Conservation (phyloP, 768 basidiomycete genomes). For the Leucocoprinus sp. region DNA sequence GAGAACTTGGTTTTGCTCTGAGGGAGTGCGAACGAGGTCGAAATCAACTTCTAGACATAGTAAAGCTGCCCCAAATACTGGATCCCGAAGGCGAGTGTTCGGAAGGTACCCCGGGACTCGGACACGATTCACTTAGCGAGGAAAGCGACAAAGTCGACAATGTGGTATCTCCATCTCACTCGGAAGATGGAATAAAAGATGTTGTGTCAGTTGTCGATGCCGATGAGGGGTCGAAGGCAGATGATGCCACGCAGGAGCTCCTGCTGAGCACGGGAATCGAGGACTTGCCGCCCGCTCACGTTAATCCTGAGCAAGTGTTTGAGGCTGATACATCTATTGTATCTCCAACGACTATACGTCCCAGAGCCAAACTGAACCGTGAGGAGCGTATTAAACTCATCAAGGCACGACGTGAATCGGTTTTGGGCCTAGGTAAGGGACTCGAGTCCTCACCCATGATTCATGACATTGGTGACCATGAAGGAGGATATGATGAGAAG, state of each 20-base stretch:
- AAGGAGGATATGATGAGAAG: conserved; percentile 27
- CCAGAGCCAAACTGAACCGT: conserved; percentile 58
- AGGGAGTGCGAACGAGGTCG: conserved; percentile 79
- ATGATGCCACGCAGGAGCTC: conserved; percentile 53
- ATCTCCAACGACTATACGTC: conserved; percentile 34
- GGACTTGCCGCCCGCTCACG: conserved; percentile 53
- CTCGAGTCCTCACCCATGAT: conserved; percentile 10
- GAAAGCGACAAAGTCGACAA: conserved; percentile 45
- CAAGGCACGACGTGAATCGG: conserved; percentile 44
- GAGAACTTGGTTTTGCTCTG: conserved; percentile 69
- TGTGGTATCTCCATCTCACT: conserved; percentile 26
- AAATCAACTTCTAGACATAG: conserved; percentile 49
- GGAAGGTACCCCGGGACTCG: conserved; percentile 43
- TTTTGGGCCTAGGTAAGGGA: conserved; percentile 20
- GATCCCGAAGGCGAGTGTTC: conserved; percentile 29
- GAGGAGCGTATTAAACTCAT: conserved; percentile 65
- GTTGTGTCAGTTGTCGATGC: conserved; percentile 14
- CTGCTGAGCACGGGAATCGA: conserved; percentile 40
- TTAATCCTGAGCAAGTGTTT: conserved; percentile 77
- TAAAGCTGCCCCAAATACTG: conserved; percentile 33
- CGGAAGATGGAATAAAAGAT: conserved; percentile 17
- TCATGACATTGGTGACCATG: conserved; percentile 12
- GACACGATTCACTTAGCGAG: conserved; percentile 41
- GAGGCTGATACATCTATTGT: conserved; percentile 51
- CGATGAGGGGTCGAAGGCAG: conserved; percentile 20